Percentiles rank a stretch among this genome's conserved stretches.
phyloP scores from a whole-genome alignment of 164 flowering plant genomes.

The Vitis riparia region DNA sequence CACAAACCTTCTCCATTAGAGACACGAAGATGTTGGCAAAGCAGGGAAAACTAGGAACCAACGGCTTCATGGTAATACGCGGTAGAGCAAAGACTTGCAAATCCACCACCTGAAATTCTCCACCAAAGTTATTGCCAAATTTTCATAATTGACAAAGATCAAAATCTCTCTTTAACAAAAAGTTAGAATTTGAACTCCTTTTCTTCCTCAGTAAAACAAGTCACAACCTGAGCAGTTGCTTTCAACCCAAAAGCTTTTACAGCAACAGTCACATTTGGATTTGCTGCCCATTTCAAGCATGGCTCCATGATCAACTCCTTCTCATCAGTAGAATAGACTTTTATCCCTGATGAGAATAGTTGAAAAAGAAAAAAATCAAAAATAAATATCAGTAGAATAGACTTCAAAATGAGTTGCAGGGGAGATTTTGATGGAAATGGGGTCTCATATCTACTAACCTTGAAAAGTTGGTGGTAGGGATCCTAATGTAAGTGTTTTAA shows the following conservation, averaged over 20 bases:
- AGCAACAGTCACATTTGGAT: constrained; percentile 79
- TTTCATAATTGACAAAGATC: too few relatives aligned
- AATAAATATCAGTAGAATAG: background rate
- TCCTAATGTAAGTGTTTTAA: constrained; percentile 80
- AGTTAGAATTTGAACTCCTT: background rate
- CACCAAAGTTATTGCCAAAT: background rate
- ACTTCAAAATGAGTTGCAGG: background rate
- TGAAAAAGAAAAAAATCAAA: background rate
- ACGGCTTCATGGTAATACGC: constrained; percentile 87
- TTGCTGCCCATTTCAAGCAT: constrained; percentile 87
- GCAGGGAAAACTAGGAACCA: constrained; percentile 95
- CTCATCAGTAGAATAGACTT: constrained; percentile 87
- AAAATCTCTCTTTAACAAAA: background rate
- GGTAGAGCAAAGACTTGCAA: constrained; percentile 91
- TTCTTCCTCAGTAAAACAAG: background rate
- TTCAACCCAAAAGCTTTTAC: constrained; percentile 87
- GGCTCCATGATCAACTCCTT: constrained; percentile 98
- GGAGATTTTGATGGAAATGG: background rate
- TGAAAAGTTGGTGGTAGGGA: constrained; percentile 90
- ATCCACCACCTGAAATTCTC: constrained; percentile 69
- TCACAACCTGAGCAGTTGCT: constrained; percentile 64
- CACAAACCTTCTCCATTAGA: constrained; percentile 87
- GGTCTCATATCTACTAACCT: constrained; percentile 40
- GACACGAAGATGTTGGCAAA: constrained; percentile 83
- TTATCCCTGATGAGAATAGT: constrained; percentile 65